A percentile compares a stretch with the other conserved stretches of the same genome.
phyloP scores from a whole-genome alignment of 805 yeast species.

The Torulaspora indica region DNA sequence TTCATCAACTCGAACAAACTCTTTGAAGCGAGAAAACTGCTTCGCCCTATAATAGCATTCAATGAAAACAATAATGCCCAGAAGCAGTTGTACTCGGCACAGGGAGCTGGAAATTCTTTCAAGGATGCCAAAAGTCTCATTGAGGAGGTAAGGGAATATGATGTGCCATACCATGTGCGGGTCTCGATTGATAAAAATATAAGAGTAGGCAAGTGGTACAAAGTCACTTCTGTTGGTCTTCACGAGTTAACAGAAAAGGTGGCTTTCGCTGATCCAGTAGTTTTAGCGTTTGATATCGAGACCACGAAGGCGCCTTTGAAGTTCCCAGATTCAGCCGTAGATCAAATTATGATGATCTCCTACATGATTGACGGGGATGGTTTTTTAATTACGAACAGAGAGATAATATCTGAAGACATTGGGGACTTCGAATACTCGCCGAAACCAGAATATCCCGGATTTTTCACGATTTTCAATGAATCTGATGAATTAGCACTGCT shows the following conservation, averaged over 20 bases:
- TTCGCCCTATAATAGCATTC: slow-evolving; percentile 65
- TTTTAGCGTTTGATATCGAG: slow-evolving; percentile 94
- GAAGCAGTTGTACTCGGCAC: slow-evolving; percentile 52
- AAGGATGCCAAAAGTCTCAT: slow-evolving; percentile 60
- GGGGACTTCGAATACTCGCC: slow-evolving; percentile 98
- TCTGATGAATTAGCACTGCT: slow-evolving; percentile 72
- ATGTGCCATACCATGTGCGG: slow-evolving; percentile 94
- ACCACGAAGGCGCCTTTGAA: slow-evolving; percentile 95
- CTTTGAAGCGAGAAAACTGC: slow-evolving; percentile 61
- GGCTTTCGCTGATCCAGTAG: slow-evolving; percentile 96
- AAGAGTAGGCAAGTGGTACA: slow-evolving; percentile 95
- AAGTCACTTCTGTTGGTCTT: slow-evolving; percentile 59
- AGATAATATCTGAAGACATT: slow-evolving; percentile 88
- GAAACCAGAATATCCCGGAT: slow-evolving; percentile 89
- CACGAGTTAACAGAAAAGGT: slow-evolving; percentile 61
- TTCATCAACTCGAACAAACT: slow-evolving; percentile 76
- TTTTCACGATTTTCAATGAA: slow-evolving; percentile 86
- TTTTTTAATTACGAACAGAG: slow-evolving; percentile 86
- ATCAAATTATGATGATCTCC: slow-evolving; percentile 97
- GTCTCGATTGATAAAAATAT: slow-evolving; percentile 87
- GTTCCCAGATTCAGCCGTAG: slow-evolving; percentile 87
- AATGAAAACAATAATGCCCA: slow-evolving; percentile 60
- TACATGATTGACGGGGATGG: slow-evolving; percentile 99
- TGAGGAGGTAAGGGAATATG: slow-evolving; percentile 85
- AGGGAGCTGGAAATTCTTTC: slow-evolving; percentile 20